phyloP scores from a whole-genome alignment of 192 early-diverging fungal species.

The Entomortierella parvispora region DNA sequence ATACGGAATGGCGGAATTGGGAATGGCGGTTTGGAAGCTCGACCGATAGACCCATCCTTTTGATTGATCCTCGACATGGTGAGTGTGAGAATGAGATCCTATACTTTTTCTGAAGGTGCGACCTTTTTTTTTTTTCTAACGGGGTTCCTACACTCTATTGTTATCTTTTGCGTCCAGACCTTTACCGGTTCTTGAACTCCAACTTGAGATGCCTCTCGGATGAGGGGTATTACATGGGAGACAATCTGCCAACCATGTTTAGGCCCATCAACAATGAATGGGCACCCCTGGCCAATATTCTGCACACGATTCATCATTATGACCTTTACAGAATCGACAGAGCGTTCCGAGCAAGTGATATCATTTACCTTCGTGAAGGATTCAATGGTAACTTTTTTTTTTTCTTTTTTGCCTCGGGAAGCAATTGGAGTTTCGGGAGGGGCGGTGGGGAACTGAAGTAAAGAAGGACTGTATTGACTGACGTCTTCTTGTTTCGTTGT shows the following conservation, averaged over 20 bases:
- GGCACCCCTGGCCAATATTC: neutral
- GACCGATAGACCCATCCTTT: conserved; percentile 4
- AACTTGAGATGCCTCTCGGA: conserved; percentile 14
- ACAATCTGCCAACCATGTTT: neutral
- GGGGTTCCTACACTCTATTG: neutral
- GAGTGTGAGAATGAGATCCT: neutral
- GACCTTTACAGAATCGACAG: too few relatives aligned
- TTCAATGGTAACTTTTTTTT: conserved; percentile 9
- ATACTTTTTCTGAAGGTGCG: neutral
- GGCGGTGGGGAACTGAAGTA: too few relatives aligned
- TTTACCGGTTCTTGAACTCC: conserved; percentile 8
- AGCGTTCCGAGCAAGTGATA: neutral
- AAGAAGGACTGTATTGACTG: neutral
- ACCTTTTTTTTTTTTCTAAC: neutral
- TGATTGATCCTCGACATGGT: conserved; percentile 7
- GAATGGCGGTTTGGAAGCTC: neutral
- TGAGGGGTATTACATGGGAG: neutral
- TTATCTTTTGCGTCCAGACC: neutral
- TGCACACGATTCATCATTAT: neutral
- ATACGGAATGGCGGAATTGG: conserved; percentile 12
- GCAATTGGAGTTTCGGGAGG: neutral
- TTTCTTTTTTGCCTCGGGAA: neutral
- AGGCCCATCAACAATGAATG: neutral
- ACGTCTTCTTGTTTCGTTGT: neutral
- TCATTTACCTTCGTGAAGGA: conserved; percentile 12